A percentile compares a stretch with the other conserved stretches of the same genome.
Conservation (phyloP, 371 early-diverging fungal species). For the Mucor piriformis region DNA sequence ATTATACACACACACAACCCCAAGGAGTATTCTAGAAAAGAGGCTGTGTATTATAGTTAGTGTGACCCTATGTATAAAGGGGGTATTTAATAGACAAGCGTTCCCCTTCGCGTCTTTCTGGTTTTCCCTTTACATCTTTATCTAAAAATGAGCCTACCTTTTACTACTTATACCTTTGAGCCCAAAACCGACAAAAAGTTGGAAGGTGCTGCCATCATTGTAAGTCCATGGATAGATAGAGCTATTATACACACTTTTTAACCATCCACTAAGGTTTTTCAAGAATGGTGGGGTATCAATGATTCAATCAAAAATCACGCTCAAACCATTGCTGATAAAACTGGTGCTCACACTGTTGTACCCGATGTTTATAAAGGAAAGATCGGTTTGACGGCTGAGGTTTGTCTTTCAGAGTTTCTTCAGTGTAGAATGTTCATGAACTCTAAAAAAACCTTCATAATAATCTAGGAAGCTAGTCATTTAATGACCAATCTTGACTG, state of each 20-base stretch:
- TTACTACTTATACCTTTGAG: not conserved
- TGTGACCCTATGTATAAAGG: too few relatives aligned
- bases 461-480: constrained; percentile 54
- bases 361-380: constrained; percentile 65
- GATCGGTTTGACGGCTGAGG: constrained; percentile 52
- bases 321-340: constrained; percentile 51
- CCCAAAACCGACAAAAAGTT: constrained; percentile 24
- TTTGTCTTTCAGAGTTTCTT: not conserved
- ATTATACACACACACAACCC: too few relatives aligned
- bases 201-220: constrained; percentile 38
- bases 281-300: constrained; percentile 59
- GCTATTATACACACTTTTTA: not conserved
- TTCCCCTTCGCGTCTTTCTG: not conserved
- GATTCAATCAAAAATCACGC: constrained; percentile 54
- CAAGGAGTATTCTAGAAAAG: too few relatives aligned
- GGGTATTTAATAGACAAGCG: too few relatives aligned
- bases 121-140: not conserved
- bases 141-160: not conserved
- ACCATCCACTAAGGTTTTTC: constrained; percentile 27
- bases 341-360: constrained; percentile 46
- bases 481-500: constrained; percentile 58
- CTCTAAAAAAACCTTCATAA: not conserved
- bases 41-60: too few relatives aligned
- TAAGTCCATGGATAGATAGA: constrained; percentile 8
- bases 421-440: not conserved